Conservation (phyloP, 2,329 filamentous ascomycete genomes). For the Alternaria sp. region DNA sequence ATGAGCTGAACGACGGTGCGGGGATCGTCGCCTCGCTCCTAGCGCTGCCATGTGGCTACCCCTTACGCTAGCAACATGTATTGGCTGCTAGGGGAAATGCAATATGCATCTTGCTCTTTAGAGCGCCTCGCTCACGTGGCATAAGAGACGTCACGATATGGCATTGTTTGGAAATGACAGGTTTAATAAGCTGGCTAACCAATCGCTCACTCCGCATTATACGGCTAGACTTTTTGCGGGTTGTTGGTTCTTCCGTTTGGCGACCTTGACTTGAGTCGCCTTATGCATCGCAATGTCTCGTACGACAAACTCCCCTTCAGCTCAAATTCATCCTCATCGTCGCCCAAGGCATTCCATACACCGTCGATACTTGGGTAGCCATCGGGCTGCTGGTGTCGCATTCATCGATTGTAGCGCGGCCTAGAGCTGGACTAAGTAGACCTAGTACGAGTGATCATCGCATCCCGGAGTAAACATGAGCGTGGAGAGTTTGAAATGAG, state of each 20-base stretch:
- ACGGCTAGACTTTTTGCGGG: not conserved
- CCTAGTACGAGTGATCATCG: not conserved
- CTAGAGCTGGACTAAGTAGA: not conserved
- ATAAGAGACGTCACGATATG: not conserved
- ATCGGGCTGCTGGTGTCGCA: not conserved
- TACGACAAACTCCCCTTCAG: too few relatives aligned
- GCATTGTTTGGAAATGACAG: not conserved
- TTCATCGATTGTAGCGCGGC: not conserved
- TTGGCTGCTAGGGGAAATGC: conserved; percentile 2
- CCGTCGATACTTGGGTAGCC: not conserved
- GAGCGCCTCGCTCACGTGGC: not conserved
- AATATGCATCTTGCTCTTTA: conserved; percentile 2
- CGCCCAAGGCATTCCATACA: too few relatives aligned
- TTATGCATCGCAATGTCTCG: too few relatives aligned
- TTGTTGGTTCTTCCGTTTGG: not conserved
- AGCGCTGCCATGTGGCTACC: conserved; percentile 6
- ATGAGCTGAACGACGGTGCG: not conserved
- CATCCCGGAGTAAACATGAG: not conserved
- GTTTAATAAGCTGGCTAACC: not conserved
- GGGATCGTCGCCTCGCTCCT: not conserved
- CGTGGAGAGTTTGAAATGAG: not conserved
- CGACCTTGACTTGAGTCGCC: too few relatives aligned
- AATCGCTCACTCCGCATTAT: accelerated
- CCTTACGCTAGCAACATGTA: conserved; percentile 7
- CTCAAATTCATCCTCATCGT: too few relatives aligned